These are phyloP conservation scores for Nannochloropsis gaditana DNA, from an alignment of 108 stramenopile species.

Conservation along the genomic window DNA sequence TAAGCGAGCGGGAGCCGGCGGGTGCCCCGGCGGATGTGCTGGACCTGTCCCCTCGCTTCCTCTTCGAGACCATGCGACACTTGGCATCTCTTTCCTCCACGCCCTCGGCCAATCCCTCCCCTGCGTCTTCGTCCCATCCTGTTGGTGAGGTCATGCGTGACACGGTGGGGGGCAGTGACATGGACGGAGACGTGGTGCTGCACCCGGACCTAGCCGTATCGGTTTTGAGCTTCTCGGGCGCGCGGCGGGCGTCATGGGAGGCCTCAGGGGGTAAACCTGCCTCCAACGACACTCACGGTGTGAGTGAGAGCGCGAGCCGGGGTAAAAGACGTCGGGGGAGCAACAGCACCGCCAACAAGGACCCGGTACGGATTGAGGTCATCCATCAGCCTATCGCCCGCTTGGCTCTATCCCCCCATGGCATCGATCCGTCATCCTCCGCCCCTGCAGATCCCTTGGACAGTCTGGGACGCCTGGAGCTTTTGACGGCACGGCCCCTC, in stretches of 20 bases:
- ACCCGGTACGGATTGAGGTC: neutral
- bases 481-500: neutral
- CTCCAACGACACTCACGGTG: neutral
- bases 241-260: neutral
- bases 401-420: neutral
- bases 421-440: neutral
- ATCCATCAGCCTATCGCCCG: slow-evolving; percentile 19
- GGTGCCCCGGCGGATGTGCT: neutral
- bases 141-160: neutral
- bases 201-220: neutral
- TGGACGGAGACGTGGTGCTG: neutral
- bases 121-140: neutral
- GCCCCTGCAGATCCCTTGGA: neutral
- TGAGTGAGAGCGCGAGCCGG: neutral
- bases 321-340: neutral
- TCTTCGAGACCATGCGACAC: neutral
- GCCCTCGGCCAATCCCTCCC: neutral
- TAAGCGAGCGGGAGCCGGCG: neutral
- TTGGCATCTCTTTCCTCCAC: neutral
- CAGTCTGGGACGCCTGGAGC: slow-evolving; percentile 3
- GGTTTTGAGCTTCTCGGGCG: slow-evolving; percentile 17
- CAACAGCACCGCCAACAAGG: neutral
- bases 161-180: neutral
- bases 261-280: neutral
- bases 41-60: neutral